Base-by-base conservation (phyloP, 441 rosid genomes). In the Adansonia rubrostipa region DNA sequence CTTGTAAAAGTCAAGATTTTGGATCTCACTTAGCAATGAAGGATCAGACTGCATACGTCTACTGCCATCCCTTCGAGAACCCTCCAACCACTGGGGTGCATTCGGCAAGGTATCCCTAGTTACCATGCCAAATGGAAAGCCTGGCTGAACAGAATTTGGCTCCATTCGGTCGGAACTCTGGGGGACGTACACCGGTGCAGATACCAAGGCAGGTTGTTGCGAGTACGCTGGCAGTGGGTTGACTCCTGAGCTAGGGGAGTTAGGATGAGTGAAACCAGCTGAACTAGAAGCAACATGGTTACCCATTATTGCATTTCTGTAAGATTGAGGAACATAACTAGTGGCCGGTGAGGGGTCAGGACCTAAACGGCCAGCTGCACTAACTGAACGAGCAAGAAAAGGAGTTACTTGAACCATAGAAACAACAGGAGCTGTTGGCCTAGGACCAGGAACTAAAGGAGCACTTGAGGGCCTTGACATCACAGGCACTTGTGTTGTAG, bases 401-500 rank as follows among this genome's bases (percentile, higher is more conserved):
- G 96, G 89, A 13, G 88, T 47, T 17, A 92, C 68, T 75, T 90
- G 97, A 83, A 85, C 89, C 82, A 86, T 20, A 68, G 97, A 88
- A 70, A 88, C 87, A 71, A 82, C 84, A 51, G 89, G 87, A 80
- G 92, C 84, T 54, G 88, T 42, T 19, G 92, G 83, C 70, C 89
- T 85, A 71, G 80, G 84, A 73, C 80, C 93, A 68, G 95, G 97
- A 73, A 84, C 80, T 56, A 96, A 74, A 40, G 99, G 97, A 82
- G 96, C 95, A 86, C 97, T 91, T 42, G 90, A 91, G 53, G 98
- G 98, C 88, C 98, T 94, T 45, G 98, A 88, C 86, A 86, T 81
- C 64, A 81, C 78, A 73, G 97, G 82, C 61, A 83, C 84, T 80
- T 89, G 89, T 70, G 76, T 87, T 3, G 76, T 80, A 66, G 70